Conservation (phyloP, 495 filamentous ascomycete genomes). For the Penicillium flavigenum region DNA sequence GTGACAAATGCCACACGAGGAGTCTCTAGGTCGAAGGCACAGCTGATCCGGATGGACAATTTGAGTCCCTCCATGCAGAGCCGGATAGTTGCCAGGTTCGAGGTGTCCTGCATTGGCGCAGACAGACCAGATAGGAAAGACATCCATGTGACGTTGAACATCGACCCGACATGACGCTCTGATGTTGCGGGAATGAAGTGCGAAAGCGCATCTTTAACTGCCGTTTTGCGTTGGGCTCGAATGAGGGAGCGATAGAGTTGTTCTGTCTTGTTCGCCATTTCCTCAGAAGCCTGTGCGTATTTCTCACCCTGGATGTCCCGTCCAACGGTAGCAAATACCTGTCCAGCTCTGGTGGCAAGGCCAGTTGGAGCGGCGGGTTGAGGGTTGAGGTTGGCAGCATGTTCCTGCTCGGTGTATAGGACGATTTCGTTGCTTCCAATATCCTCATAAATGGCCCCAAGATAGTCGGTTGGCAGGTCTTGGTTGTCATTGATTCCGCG, state of each 20-base stretch:
- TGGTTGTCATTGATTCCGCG: conserved; percentile 96
- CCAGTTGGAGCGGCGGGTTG: conserved; percentile 58
- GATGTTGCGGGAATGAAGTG: conserved; percentile 91
- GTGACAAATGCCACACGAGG: conserved; percentile 92
- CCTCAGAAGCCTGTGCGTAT: conserved; percentile 89
- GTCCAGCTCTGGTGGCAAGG: conserved; percentile 81
- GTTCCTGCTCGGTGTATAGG: conserved; percentile 84
- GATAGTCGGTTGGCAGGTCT: conserved; percentile 90
- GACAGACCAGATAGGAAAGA: conserved; percentile 93
- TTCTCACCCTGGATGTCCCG: conserved; percentile 91
- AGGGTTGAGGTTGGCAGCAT: conserved; percentile 70
- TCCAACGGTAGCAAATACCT: conserved; percentile 84
- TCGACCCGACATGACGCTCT: conserved; percentile 90
- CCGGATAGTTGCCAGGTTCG: conserved; percentile 85
- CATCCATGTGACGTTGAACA: conserved; percentile 99
- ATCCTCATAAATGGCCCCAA: conserved; percentile 85
- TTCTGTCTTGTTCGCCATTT: conserved; percentile 85
- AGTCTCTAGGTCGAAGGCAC: conserved; percentile 87
- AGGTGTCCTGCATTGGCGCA: conserved; percentile 84
- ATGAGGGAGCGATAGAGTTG: conserved; percentile 91
- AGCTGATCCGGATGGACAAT: conserved; percentile 86
- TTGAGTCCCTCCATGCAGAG: conserved; percentile 95
- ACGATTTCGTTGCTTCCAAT: conserved; percentile 92
- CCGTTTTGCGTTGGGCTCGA: conserved; percentile 75
- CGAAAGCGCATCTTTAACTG: conserved; percentile 62